A percentile compares a stretch with the other conserved stretches of the same genome.
These are phyloP conservation scores for Beta vulgaris DNA, from an alignment of 148 eudicot species.

Conservation along the genomic window DNA sequence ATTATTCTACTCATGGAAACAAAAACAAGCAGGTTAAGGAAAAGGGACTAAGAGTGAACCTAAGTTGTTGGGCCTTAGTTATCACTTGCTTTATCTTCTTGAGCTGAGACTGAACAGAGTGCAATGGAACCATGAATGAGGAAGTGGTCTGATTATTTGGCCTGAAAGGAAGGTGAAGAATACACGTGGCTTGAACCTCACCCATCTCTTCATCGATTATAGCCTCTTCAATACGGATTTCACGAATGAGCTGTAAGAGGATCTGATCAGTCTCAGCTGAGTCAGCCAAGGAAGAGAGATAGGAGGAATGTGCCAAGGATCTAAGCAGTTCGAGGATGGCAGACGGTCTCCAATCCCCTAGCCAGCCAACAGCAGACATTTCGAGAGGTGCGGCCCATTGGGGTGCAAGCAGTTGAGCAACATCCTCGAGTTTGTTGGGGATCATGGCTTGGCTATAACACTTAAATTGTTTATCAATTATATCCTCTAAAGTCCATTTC, in stretches of 20 bases:
- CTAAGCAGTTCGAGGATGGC: slow-evolving; percentile 65
- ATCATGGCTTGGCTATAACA: slow-evolving; percentile 47
- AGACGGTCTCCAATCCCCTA: slow-evolving; percentile 95
- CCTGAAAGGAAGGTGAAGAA: slow-evolving; percentile 69
- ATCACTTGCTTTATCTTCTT: slow-evolving; percentile 75
- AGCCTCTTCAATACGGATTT: slow-evolving; percentile 76
- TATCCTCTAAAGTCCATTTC: slow-evolving; percentile 62
- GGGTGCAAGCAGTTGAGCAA: slow-evolving; percentile 69
- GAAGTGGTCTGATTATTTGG: slow-evolving; percentile 19
- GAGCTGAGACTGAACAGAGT: slow-evolving; percentile 51
- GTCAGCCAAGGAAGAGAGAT: slow-evolving; percentile 34
- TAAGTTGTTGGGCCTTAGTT: slow-evolving; percentile 75
- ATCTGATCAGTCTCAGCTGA: slow-evolving; percentile 40
- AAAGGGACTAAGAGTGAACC: slow-evolving; percentile 30
- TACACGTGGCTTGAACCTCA: slow-evolving; percentile 82
- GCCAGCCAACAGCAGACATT: slow-evolving; percentile 63
- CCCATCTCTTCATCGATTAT: slow-evolving; percentile 89
- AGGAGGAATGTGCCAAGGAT: slow-evolving; percentile 37
- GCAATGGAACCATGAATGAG: slow-evolving; percentile 22
- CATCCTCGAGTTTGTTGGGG: slow-evolving; percentile 55
- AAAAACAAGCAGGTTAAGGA: not conserved
- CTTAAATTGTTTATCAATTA: slow-evolving; percentile 64
- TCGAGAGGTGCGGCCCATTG: slow-evolving; percentile 66
- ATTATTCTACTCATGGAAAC: not conserved
- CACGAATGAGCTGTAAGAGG: slow-evolving; percentile 54